Conservation (phyloP, 495 filamentous ascomycete genomes). For the Penicillium roqueforti region DNA sequence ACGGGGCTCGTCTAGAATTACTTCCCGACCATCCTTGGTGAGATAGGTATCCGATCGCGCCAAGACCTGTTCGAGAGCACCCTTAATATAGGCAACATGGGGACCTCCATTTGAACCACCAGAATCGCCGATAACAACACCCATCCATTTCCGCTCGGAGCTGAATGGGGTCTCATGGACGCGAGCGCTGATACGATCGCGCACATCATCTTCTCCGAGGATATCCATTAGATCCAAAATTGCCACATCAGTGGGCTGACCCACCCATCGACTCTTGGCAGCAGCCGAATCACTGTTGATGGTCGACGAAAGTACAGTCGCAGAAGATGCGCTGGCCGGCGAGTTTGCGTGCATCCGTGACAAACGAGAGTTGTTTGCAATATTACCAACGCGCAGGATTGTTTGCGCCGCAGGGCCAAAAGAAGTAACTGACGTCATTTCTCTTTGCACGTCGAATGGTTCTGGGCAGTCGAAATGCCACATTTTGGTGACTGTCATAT, state of each 20-base stretch:
- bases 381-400: constrained; percentile 85
- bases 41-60: constrained; percentile 87
- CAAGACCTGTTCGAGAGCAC: constrained; percentile 84
- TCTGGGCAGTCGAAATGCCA: constrained; percentile 78
- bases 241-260: constrained; percentile 95
- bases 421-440: constrained; percentile 54
- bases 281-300: constrained; percentile 56
- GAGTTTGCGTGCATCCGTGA: constrained; percentile 56
- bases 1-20: constrained; percentile 76
- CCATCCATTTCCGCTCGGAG: constrained; percentile 99
- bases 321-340: constrained; percentile 63
- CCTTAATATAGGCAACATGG: constrained; percentile 89
- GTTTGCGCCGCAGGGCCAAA: constrained; percentile 69
- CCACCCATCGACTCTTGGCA: constrained; percentile 84
- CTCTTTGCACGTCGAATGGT: constrained; percentile 70
- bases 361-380: constrained; percentile 90
- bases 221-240: constrained; percentile 87
- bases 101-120: constrained; percentile 39
- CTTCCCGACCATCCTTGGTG: constrained; percentile 78
- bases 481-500: constrained; percentile 96
- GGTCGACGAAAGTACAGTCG: constrained; percentile 74
- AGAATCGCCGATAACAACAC: constrained; percentile 69
- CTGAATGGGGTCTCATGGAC: constrained; percentile 88
- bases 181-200: constrained; percentile 74
- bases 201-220: constrained; percentile 84